Base-by-base conservation (phyloP, 345 rosid genomes). In the Salix udensis region DNA sequence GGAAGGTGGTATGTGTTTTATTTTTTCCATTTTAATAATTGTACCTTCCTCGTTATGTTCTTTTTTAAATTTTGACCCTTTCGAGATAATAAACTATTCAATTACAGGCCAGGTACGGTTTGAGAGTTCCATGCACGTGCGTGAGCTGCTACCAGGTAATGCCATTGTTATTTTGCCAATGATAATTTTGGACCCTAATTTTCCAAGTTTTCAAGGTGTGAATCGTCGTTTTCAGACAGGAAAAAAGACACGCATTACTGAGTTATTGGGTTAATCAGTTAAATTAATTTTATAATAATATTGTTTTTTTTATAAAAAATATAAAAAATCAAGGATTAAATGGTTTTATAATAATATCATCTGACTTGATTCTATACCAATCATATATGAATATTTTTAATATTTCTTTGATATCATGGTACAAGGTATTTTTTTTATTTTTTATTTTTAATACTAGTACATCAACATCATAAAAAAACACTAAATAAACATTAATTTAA, bases 1-100 rank as follows among this genome's bases (percentile, higher is more conserved):
- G 75, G 81, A 81, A 75, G 79, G 78, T 80, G 85, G 71, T 10
- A 13, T 76, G 55, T 75, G 65, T 66, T 4, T 76, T 73, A 40
- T 53, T 58, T 23, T 53, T 69, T 16, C 6, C 42, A 34, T 58
- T 26, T 8, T 46, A 66, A 24, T 68, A 50, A 68, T 77, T 48
- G 30, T 15, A 67, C 61, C 10, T 58, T 44, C 19, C 58, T 42
- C 26, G 15, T 23, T 34, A n/a, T 67, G 21, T 28, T 65, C 1
- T 65, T 28, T 28, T 65, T 65, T 65, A 21, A 30, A 4, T 13
- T 34, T 62, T 71, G 80, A 77, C 71, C 67, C 31, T 37, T 71
- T 31, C 64, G 23, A 21, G 26, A 48, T 12, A 31, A 30, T 30
- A 44, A 40, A 48, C 64, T 44, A 31, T n/a, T 46, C 70, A 36